These are phyloP conservation scores for Neopestalotiopsis clavispora DNA, from an alignment of 2,329 filamentous ascomycete genomes.

Conservation along the genomic window DNA sequence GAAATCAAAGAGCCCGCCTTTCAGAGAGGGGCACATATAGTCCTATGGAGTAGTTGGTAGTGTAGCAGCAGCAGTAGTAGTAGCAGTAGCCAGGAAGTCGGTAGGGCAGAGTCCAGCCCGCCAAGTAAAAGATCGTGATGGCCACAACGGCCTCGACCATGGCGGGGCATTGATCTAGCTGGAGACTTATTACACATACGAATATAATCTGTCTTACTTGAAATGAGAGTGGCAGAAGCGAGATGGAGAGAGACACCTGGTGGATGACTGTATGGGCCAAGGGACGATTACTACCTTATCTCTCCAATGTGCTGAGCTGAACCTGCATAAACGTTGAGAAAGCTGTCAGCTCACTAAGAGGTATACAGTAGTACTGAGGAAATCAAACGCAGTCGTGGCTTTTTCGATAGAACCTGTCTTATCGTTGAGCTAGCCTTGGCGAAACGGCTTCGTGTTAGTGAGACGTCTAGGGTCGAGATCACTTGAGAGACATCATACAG, in stretches of 20 bases:
- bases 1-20: neutral
- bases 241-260: no score
- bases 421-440: neutral
- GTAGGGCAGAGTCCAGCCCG: conserved; percentile 1
- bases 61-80: neutral
- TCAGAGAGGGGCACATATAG: neutral
- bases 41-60: neutral
- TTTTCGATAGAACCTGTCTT: neutral
- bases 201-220: neutral
- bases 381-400: neutral
- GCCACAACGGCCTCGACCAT: conserved; percentile 3
- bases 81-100: neutral
- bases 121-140: neutral
- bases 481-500: neutral
- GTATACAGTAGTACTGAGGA: neutral
- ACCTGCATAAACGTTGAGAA: neutral
- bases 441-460: neutral
- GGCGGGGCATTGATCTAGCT: neutral
- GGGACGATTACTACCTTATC: neutral
- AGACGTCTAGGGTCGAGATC: neutral
- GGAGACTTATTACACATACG: neutral
- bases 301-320: neutral
- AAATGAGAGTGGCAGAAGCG: neutral
- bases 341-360: no score
- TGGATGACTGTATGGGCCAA: no score